These are phyloP conservation scores for Brettanomyces sp. DNA, from an alignment of 805 yeast genomes.

Conservation along the genomic window DNA sequence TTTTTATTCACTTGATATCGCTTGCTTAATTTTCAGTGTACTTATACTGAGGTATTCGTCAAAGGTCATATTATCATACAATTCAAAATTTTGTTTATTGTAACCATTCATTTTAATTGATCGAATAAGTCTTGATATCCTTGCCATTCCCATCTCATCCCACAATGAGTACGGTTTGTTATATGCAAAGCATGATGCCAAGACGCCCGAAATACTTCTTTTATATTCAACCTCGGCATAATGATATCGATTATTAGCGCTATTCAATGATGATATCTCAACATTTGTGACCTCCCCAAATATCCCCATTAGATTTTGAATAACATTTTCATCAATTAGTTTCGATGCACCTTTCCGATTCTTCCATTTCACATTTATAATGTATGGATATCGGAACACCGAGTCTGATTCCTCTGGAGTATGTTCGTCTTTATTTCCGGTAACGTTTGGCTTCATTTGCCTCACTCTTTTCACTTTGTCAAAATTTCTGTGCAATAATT, in stretches of 20 bases:
- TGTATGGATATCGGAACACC: neutral
- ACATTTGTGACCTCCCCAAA: conserved; percentile 31
- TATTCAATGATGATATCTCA: conserved; percentile 4
- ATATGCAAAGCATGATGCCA: conserved; percentile 35
- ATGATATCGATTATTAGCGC: conserved; percentile 22
- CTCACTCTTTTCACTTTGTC: conserved; percentile 8
- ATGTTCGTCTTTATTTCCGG: neutral
- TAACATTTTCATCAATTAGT: conserved; percentile 22
- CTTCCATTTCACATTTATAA: conserved; percentile 33
- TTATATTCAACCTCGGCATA: conserved; percentile 29
- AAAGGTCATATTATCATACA: conserved; percentile 3
- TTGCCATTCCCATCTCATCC: conserved; percentile 36
- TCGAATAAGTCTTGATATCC: conserved; percentile 38
- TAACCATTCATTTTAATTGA: conserved; percentile 9
- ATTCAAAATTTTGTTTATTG: too few relatives aligned
- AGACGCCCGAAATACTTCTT: conserved; percentile 18
- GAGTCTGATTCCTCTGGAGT: neutral
- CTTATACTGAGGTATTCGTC: conserved; percentile 17
- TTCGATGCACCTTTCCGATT: conserved; percentile 27
- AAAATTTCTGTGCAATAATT: conserved; percentile 11
- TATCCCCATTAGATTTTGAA: conserved; percentile 32
- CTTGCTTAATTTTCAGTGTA: neutral
- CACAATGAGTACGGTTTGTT: conserved; percentile 31
- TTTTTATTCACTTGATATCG: too few relatives aligned
- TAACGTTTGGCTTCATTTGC: neutral